These are phyloP conservation scores for Lentinula sp. DNA, from an alignment of 768 basidiomycete species.

Conservation along the genomic window DNA sequence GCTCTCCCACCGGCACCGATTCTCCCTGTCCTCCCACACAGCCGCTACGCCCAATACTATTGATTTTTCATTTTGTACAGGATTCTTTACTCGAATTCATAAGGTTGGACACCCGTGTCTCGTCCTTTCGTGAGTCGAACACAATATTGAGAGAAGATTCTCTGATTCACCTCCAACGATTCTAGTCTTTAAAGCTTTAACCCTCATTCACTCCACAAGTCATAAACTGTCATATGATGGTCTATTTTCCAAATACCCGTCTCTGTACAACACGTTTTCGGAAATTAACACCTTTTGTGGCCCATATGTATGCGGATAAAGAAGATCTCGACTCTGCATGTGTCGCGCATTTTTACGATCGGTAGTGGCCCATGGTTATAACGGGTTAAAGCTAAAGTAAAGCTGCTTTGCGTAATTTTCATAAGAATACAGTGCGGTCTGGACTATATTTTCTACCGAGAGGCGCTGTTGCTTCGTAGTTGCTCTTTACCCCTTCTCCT, in stretches of 20 bases:
- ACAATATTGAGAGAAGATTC: not conserved
- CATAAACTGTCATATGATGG: not conserved
- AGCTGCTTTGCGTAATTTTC: not conserved
- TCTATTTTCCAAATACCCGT: not conserved
- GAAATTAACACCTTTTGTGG: not conserved
- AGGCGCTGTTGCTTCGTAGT: not conserved
- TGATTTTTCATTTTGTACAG: not conserved
- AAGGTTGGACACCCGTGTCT: not conserved
- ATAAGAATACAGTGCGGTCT: not conserved
- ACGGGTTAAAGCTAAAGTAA: not conserved
- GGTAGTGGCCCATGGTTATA: not conserved
- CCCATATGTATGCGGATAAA: not conserved
- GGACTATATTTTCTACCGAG: not conserved
- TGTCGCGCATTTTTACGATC: not conserved
- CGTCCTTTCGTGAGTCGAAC: not conserved
- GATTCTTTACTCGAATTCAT: too few relatives aligned
- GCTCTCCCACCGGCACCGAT: slow-evolving; percentile 1
- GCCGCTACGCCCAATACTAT: not conserved
- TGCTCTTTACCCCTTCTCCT: not conserved
- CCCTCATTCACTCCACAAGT: not conserved
- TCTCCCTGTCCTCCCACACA: not conserved
- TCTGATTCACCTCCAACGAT: not conserved
- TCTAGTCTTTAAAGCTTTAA: not conserved
- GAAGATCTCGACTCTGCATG: not conserved
- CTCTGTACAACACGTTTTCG: not conserved